Evolutionary conservation across 306 rosid species (phyloP).

Genomic region (Urtica urens): DNA sequence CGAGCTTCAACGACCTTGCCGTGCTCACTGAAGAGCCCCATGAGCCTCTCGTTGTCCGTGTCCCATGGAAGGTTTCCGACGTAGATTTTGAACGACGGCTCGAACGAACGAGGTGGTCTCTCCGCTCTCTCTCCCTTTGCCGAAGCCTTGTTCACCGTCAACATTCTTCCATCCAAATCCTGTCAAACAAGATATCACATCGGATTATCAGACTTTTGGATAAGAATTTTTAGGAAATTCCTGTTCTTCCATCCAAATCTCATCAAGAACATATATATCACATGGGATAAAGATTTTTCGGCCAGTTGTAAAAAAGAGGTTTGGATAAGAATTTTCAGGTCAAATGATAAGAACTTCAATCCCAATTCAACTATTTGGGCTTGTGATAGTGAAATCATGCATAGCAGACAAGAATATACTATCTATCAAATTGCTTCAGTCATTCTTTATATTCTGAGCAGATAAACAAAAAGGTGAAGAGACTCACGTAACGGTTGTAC

Average conservation of each 20-base stretch:
- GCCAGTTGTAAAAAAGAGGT: too few species aligned
- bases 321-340: too few species aligned
- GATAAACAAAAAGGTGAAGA: not conserved
- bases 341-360: not conserved
- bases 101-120: slow-evolving; percentile 40
- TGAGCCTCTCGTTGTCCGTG: slow-evolving; percentile 56
- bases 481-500: slow-evolving; percentile 69
- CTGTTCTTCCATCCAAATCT: too few species aligned
- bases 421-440: too few species aligned
- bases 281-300: too few species aligned
- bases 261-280: not conserved
- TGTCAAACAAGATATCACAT: too few species aligned
- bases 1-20: slow-evolving; percentile 70
- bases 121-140: slow-evolving; percentile 67
- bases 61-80: slow-evolving; percentile 91
- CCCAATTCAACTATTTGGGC: not conserved
- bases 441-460: too few species aligned
- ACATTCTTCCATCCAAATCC: slow-evolving; percentile 65
- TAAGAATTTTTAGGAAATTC: too few species aligned
- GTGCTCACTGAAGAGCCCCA: slow-evolving; percentile 64
- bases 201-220: too few species aligned
- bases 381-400: too few species aligned
- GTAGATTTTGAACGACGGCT: slow-evolving; percentile 38
- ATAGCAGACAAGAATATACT: too few species aligned
- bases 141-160: slow-evolving; percentile 89